Evolutionary conservation across 768 basidiomycete species (phyloP).

Genomic region (Tubosaeta sp.): DNA sequence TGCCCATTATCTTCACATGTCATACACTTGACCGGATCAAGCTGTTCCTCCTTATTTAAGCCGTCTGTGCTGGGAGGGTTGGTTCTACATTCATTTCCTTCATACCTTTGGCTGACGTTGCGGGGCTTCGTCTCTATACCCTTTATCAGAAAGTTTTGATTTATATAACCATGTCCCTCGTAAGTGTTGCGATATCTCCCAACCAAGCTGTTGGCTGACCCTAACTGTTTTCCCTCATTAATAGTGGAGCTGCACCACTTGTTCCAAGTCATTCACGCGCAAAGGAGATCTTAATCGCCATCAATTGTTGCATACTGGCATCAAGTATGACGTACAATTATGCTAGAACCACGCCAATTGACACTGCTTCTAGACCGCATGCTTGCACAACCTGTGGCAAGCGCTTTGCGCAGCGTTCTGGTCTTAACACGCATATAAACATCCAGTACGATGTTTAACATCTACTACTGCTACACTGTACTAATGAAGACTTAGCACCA

Average conservation of each 20-base stretch:
- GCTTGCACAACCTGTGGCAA: slow-evolving; percentile 50
- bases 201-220: background rate
- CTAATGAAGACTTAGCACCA: slow-evolving; percentile 38
- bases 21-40: slow-evolving; percentile 7
- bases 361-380: slow-evolving; percentile 41
- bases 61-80: background rate
- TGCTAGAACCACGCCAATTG: background rate
- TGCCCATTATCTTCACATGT: slow-evolving; percentile 2
- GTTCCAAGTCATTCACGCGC: slow-evolving; percentile 48
- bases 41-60: slow-evolving; percentile 20
- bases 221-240: background rate
- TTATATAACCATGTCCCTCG: slow-evolving; percentile 20
- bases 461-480: background rate
- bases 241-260: slow-evolving; percentile 41
- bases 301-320: slow-evolving; percentile 42
- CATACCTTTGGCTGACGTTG: slow-evolving; percentile 34
- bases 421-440: slow-evolving; percentile 60
- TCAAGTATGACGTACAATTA: slow-evolving; percentile 37
- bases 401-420: slow-evolving; percentile 55
- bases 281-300: slow-evolving; percentile 64
- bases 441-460: slow-evolving; percentile 49
- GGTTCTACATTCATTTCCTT: slow-evolving; percentile 8
- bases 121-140: slow-evolving; percentile 41
- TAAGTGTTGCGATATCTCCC: slow-evolving; percentile 4
- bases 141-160: slow-evolving; percentile 12